A percentile compares a stretch with the other conserved stretches of the same genome.
These are phyloP conservation scores for Ceratobasidium papillatum DNA, from an alignment of 1,284 basidiomycete genomes.

Conservation along the genomic window DNA sequence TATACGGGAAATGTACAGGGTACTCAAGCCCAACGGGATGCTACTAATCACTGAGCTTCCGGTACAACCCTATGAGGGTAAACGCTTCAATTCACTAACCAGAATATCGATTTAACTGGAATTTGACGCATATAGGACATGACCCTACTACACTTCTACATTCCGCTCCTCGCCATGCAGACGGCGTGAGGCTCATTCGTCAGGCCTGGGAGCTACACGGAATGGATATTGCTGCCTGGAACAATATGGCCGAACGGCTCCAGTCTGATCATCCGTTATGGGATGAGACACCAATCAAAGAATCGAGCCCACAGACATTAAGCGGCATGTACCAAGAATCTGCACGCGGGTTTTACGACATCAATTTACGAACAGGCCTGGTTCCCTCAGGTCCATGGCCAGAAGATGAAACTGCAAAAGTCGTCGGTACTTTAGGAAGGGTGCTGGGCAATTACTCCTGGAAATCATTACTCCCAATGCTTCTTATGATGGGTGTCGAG, in stretches of 20 bases:
- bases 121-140: background rate
- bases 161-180: background rate
- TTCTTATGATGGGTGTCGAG: background rate
- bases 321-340: too few relatives aligned
- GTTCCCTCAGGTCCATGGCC: constrained; percentile 11
- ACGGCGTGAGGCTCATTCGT: background rate
- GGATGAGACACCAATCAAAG: background rate
- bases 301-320: too few relatives aligned
- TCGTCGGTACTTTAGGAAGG: background rate
- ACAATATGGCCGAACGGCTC: background rate
- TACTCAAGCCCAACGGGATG: constrained; percentile 13
- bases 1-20: constrained; percentile 10
- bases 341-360: background rate
- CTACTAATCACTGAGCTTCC: constrained; percentile 1
- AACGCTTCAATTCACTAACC: background rate
- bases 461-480: background rate
- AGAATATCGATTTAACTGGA: background rate
- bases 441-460: background rate
- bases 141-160: too few relatives aligned
- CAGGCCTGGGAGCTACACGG: background rate
- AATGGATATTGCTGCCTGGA: background rate
- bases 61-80: background rate
- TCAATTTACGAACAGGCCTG: background rate
- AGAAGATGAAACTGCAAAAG: background rate
- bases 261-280: background rate